phyloP scores from a whole-genome alignment of 495 filamentous ascomycete genomes.

The Tuber umbilicatum region DNA sequence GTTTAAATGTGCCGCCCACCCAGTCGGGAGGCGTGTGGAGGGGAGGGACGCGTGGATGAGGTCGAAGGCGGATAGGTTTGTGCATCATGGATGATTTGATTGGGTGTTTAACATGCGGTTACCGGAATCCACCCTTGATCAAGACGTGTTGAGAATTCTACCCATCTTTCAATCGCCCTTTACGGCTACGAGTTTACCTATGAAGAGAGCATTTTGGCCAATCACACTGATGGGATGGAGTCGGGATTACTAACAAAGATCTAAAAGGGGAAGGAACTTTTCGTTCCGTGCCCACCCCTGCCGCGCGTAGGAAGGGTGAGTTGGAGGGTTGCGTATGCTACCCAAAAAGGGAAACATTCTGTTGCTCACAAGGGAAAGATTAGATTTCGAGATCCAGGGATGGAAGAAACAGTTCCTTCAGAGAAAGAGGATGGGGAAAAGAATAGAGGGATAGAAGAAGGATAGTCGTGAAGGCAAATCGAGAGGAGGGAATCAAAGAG shows the following conservation, averaged over 20 bases:
- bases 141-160: not conserved
- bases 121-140: not conserved
- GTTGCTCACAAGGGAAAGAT: not conserved
- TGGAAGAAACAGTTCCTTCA: not conserved
- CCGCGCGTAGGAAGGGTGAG: constrained; percentile 27
- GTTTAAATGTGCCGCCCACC: too few species aligned
- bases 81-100: not conserved
- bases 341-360: constrained; percentile 22
- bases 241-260: not conserved
- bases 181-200: not conserved
- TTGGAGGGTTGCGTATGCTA: constrained; percentile 37
- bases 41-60: constrained; percentile 4
- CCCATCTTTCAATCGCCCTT: not conserved
- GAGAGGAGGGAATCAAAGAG: constrained; percentile 10
- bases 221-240: not conserved
- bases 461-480: constrained; percentile 9
- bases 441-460: not conserved
- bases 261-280: constrained; percentile 14
- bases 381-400: not conserved
- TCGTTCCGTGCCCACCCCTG: constrained; percentile 19
- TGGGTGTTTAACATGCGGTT: not conserved
- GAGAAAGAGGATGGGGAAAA: not conserved
- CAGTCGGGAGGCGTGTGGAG: not conserved
- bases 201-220: not conserved
- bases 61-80: not conserved